These are phyloP conservation scores for Penicillium paneum DNA, from an alignment of 2,329 filamentous ascomycete genomes.

Conservation along the genomic window DNA sequence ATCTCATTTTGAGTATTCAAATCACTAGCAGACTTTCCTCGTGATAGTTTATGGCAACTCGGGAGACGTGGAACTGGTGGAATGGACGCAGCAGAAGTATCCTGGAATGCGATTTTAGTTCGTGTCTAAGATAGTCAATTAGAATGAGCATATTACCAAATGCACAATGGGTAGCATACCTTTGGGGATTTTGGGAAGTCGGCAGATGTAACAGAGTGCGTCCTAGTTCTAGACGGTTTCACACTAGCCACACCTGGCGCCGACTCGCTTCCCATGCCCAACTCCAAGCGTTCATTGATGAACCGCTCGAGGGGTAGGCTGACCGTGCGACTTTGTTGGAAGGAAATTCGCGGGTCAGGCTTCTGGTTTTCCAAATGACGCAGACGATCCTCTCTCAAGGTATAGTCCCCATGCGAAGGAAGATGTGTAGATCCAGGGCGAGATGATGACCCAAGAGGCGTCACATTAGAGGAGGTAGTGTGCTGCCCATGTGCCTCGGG, in stretches of 20 bases:
- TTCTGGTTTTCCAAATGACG: conserved; percentile 29
- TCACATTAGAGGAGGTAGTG: conserved; percentile 29
- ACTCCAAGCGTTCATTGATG: conserved; percentile 38
- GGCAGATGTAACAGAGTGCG: conserved; percentile 25
- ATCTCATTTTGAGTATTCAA: conserved; percentile 14
- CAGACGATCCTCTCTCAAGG: conserved; percentile 32
- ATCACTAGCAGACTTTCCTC: conserved; percentile 20
- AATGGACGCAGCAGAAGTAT: conserved; percentile 4
- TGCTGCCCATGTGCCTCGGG: conserved; percentile 26
- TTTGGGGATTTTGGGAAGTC: conserved; percentile 15
- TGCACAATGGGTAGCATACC: background rate
- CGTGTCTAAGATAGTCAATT: background rate
- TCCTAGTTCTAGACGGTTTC: conserved; percentile 11
- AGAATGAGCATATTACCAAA: background rate
- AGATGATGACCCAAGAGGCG: conserved; percentile 22
- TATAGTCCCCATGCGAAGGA: conserved; percentile 25
- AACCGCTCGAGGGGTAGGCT: conserved; percentile 41
- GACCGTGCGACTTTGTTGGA: conserved; percentile 32
- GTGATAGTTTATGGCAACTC: conserved; percentile 12
- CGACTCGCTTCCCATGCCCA: conserved; percentile 24
- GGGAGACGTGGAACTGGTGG: conserved; percentile 6
- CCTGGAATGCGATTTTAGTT: background rate
- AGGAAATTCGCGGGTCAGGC: conserved; percentile 18
- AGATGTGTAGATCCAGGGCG: conserved; percentile 17
- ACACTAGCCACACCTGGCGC: conserved; percentile 11